Evolutionary conservation across 768 basidiomycete species (phyloP).

Genomic region (Sutorius australiensis): DNA sequence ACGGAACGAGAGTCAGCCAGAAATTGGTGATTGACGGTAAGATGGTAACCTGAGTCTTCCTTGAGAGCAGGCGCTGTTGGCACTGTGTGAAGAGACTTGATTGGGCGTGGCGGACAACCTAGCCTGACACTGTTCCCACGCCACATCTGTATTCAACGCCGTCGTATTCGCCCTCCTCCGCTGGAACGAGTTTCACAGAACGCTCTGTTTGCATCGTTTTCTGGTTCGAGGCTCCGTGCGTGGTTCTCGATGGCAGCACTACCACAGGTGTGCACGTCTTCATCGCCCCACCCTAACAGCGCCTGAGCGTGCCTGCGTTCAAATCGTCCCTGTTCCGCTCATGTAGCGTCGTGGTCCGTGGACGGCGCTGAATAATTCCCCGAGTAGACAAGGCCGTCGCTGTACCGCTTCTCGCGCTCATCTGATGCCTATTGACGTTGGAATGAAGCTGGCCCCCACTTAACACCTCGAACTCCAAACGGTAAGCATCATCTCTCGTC

Average conservation of each 20-base stretch:
- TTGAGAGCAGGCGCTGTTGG: slow-evolving; percentile 10
- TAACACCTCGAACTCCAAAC: neutral
- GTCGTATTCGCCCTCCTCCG: neutral
- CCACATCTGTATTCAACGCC: slow-evolving; percentile 8
- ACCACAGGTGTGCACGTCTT: neutral
- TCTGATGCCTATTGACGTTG: neutral
- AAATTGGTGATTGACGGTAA: slow-evolving; percentile 3
- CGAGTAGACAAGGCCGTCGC: neutral
- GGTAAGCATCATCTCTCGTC: neutral
- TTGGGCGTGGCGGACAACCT: slow-evolving; percentile 14
- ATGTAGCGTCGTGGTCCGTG: slow-evolving; percentile 1
- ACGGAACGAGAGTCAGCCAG: slow-evolving; percentile 15
- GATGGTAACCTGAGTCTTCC: slow-evolving; percentile 8
- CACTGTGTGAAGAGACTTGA: slow-evolving; percentile 8
- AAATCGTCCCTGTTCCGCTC: slow-evolving; percentile 5
- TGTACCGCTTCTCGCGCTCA: slow-evolving; percentile 10
- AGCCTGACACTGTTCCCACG: slow-evolving; percentile 19
- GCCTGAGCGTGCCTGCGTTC: neutral
- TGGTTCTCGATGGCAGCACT: neutral
- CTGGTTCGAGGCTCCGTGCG: neutral
- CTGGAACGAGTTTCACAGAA: slow-evolving; percentile 5
- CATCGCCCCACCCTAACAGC: slow-evolving; percentile 6
- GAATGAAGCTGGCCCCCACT: neutral
- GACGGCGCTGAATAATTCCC: neutral
- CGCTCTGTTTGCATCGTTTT: neutral